Conservation (phyloP, 768 basidiomycete species). For the Phanerochaete sordida region DNA sequence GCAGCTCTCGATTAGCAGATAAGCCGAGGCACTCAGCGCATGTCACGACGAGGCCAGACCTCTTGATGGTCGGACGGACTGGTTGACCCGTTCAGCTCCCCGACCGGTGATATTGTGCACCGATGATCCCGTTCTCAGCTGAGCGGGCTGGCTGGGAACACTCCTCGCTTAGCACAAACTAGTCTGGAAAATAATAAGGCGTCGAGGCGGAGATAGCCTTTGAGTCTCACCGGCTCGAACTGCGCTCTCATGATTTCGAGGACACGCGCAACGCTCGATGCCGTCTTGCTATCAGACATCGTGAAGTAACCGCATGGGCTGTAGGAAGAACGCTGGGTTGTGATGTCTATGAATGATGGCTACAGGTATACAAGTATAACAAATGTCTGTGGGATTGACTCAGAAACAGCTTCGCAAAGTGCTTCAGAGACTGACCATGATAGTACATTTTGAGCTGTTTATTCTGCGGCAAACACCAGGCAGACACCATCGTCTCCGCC, state of each 20-base stretch:
- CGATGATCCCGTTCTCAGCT: neutral
- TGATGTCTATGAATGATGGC: no score
- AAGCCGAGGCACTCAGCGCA: no score
- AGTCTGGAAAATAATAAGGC: neutral
- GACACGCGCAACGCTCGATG: no score
- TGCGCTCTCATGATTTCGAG: no score
- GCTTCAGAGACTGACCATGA: neutral
- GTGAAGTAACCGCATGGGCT: no score
- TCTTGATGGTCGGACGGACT: neutral
- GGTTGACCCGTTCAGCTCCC: neutral
- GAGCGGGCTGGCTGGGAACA: neutral
- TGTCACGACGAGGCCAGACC: no score
- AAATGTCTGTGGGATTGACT: no score
- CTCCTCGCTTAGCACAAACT: neutral
- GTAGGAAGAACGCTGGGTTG: no score
- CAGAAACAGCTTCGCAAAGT: no score
- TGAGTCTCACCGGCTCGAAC: no score
- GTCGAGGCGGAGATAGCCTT: neutral
- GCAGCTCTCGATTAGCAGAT: no score
- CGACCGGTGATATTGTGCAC: neutral
- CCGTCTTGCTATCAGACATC: no score
- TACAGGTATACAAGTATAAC: neutral
- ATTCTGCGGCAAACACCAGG: constrained; percentile 74
- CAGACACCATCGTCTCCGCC: constrained; percentile 90
- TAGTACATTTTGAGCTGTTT: neutral